Evolutionary conservation across 805 yeast genomes (phyloP).

Genomic region (Wickerhamomyces chambardii): DNA sequence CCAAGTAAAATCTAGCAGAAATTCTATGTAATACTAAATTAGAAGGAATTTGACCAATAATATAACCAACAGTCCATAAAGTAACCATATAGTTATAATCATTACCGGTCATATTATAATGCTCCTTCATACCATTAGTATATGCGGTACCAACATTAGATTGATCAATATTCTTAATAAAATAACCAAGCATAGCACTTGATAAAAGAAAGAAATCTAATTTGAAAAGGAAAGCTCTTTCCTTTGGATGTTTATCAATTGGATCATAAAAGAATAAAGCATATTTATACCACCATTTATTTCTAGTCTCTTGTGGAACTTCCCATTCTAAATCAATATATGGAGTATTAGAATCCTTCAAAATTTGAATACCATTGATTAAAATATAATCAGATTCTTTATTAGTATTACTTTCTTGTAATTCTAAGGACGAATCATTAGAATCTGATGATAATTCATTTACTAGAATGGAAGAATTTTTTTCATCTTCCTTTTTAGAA

Average conservation of each 20-base stretch:
- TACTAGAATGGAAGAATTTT: too few relatives aligned
- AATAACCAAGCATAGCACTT: slow-evolving; percentile 32
- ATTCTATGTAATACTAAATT: slow-evolving; percentile 26
- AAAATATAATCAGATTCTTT: too few relatives aligned
- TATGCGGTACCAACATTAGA: slow-evolving; percentile 33
- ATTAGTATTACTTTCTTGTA: too few relatives aligned
- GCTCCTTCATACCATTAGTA: slow-evolving; percentile 38
- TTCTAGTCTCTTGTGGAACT: neutral
- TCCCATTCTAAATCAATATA: neutral
- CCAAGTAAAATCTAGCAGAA: slow-evolving; percentile 31
- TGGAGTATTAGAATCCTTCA: neutral
- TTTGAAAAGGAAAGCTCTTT: slow-evolving; percentile 20
- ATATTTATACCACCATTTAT: neutral
- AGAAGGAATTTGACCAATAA: slow-evolving; percentile 37
- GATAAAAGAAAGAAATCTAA: slow-evolving; percentile 26
- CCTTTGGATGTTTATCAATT: slow-evolving; percentile 22
- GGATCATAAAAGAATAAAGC: slow-evolving; percentile 14
- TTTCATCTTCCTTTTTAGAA: too few relatives aligned
- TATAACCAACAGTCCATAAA: slow-evolving; percentile 37
- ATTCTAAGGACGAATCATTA: too few relatives aligned
- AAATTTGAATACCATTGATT: too few relatives aligned
- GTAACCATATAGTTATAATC: slow-evolving; percentile 34
- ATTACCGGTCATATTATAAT: slow-evolving; percentile 25
- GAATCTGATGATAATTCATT: too few relatives aligned
- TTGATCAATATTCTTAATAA: slow-evolving; percentile 32